Percentiles rank a stretch among this genome's conserved stretches.
Evolutionary conservation across 148 eudicot genomes (phyloP).

Genomic region (Chenopodium berlandieri): DNA sequence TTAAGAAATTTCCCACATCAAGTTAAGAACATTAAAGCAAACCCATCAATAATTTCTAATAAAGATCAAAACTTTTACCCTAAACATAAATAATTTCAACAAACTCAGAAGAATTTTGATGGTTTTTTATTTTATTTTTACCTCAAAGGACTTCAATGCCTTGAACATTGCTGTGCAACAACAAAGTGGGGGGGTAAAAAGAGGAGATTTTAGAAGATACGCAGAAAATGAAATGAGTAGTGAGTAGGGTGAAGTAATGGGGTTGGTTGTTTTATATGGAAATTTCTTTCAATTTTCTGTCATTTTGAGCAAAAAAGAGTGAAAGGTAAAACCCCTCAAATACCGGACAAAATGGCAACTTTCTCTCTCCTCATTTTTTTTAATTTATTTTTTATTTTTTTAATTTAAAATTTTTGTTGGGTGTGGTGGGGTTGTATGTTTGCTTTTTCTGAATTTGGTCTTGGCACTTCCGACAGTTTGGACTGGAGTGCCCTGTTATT

Average conservation of each 20-base stretch:
- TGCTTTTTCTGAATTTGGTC: slow-evolving; percentile 35
- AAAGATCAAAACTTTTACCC: no score
- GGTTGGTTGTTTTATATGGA: slow-evolving; percentile 29
- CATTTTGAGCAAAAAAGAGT: background rate
- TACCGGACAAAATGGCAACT: slow-evolving; percentile 21
- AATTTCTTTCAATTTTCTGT: background rate
- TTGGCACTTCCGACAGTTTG: slow-evolving; percentile 47
- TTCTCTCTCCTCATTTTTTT: background rate
- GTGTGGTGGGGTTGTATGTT: slow-evolving; percentile 23
- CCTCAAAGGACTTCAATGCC: slow-evolving; percentile 24
- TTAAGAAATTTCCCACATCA: no score
- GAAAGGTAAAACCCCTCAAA: slow-evolving; percentile 12
- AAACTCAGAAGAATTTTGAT: background rate
- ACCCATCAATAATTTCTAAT: no score
- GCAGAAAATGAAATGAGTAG: slow-evolving; percentile 2
- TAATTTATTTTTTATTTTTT: background rate
- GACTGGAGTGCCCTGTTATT: slow-evolving; percentile 36
- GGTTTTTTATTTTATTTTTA: background rate
- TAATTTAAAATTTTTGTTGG: background rate
- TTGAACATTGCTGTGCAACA: slow-evolving; percentile 35
- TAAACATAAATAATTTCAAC: background rate
- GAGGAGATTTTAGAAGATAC: background rate
- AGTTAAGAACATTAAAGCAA: no score
- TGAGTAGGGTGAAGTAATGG: slow-evolving; percentile 21
- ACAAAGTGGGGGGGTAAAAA: background rate